Evolutionary conservation across 345 rosid genomes (phyloP).

Genomic region (Gossypium herbaceum): DNA sequence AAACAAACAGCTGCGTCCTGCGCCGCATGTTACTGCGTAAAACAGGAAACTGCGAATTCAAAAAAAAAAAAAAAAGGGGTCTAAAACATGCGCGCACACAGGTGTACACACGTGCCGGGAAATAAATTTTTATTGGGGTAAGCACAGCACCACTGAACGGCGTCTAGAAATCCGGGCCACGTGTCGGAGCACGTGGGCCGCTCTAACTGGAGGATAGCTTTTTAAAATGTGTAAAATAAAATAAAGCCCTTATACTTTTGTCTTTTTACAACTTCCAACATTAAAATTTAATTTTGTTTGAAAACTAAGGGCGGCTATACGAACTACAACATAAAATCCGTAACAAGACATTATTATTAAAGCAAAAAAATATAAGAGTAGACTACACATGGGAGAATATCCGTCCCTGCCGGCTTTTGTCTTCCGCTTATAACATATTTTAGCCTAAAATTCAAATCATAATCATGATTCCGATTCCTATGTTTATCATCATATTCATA

Average conservation of each 20-base stretch:
- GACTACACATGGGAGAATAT: slow-evolving; percentile 39
- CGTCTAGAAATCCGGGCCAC: slow-evolving; percentile 39
- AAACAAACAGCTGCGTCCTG: slow-evolving; percentile 15
- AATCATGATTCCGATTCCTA: slow-evolving; percentile 21
- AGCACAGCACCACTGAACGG: slow-evolving; percentile 34
- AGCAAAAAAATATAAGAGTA: slow-evolving; percentile 7
- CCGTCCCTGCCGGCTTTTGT: slow-evolving; percentile 49
- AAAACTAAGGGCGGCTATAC: slow-evolving; percentile 18
- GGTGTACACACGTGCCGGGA: slow-evolving; percentile 30
- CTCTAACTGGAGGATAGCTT: slow-evolving; percentile 18
- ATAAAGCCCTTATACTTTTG: neutral
- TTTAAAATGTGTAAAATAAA: neutral
- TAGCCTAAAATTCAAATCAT: slow-evolving; percentile 1
- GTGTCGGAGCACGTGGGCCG: slow-evolving; percentile 51
- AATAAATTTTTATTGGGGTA: slow-evolving; percentile 19
- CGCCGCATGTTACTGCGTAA: slow-evolving; percentile 28
- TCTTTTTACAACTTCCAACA: neutral
- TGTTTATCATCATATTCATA: neutral
- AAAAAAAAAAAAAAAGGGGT: neutral
- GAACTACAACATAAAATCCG: neutral
- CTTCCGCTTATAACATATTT: slow-evolving; percentile 17
- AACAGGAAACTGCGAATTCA: neutral
- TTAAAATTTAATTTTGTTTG: neutral
- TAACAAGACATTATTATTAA: neutral
- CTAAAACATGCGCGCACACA: slow-evolving; percentile 13